A percentile compares a stretch with the other conserved stretches of the same genome.
Conservation (phyloP, 108 stramenopile species). For the Pseudonitzschia multiseries region DNA sequence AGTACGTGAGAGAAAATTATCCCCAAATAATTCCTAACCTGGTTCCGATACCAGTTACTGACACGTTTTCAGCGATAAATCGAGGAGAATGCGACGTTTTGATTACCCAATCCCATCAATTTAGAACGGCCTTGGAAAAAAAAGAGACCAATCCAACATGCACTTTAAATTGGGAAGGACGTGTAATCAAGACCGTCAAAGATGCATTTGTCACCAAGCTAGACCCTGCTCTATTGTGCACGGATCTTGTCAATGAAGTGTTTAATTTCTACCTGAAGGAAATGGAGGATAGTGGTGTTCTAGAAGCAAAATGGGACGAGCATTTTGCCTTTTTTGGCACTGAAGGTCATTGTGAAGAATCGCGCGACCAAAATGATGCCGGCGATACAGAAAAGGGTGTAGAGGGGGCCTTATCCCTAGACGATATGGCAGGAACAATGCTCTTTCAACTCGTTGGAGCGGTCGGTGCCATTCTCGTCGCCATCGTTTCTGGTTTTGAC, state of each 20-base stretch:
- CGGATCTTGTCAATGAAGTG: slow-evolving; percentile 1
- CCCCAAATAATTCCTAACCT: neutral
- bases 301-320: neutral
- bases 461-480: neutral
- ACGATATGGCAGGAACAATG: slow-evolving; percentile 9
- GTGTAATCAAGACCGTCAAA: neutral
- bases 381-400: neutral
- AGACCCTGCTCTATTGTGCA: neutral
- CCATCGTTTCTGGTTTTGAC: neutral
- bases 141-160: neutral
- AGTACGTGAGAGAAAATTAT: neutral
- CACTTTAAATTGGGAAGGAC: neutral
- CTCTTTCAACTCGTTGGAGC: slow-evolving; percentile 3
- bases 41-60: neutral
- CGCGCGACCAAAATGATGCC: neutral
- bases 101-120: neutral
- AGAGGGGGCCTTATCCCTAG: neutral
- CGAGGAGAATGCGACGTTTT: slow-evolving; percentile 8
- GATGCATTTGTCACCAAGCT: neutral
- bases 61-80: neutral
- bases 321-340: neutral
- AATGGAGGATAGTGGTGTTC: neutral
- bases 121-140: neutral
- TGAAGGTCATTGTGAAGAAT: neutral
- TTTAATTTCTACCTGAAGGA: neutral